Evolutionary conservation across 1,139 yeast genomes (phyloP), one percentile per base, ranked within the genome.

Genomic region (Waltiozyma sp.): DNA sequence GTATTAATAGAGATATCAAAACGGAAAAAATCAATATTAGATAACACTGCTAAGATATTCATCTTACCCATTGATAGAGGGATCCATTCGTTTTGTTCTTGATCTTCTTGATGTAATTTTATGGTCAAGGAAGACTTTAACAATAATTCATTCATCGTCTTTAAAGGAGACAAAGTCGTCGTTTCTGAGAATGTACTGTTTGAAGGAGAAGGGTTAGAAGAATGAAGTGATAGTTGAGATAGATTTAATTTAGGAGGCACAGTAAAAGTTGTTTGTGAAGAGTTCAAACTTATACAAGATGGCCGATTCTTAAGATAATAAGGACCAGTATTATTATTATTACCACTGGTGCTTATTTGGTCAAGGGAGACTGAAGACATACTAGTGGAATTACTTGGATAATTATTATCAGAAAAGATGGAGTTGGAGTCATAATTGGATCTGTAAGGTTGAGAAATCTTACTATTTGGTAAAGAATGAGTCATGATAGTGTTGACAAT

Each of bases 51-150:
- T n/a, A 43, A 49, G 2, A 57, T 41, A 10, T 51, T 44, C 36
- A 57, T 48, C 21, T 44, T 46, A 7, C 52, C 54, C 43, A 56
- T 42, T 1, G 55, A 44, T 3, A 54, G 41, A 4, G 60, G 60
- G 21, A 50, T 43, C 59, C 59, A 56, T 35, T 56, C 59, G 14
- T 48, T 48, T 7, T 16, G 11, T 40, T 52, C 56, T 4, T 36
- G 34, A 28, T 54, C 55, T 40, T 41, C 42, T 42, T 51, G 50
- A 38, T 57, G 60, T 19, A 57, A 24, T 45, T 51, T 53, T 3
- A 56, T 47, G 39, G 49, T 52, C 23, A 52, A 35, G 18, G 52
- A 42, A 24, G 43, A 44, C 36, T 47, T 48, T 43, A 57, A 45
- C 19, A 56, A 37, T 35, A 57, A 38, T 16, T 49, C 50, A 28